phyloP scores from a whole-genome alignment of 2,329 filamentous ascomycete genomes.

The Ophiocordyceps sinensis region DNA sequence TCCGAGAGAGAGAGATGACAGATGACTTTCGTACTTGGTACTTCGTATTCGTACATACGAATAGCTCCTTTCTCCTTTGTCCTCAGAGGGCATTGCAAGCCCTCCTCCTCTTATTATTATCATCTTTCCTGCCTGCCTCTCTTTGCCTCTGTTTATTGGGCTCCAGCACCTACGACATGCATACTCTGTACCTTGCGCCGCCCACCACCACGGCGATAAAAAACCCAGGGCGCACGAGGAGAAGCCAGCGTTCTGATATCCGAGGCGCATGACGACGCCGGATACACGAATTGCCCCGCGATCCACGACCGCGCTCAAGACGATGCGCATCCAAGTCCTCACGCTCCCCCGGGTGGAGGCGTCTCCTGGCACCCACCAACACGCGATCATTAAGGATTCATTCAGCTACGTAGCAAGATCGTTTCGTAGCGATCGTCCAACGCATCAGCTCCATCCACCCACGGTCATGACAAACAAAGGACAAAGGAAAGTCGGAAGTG shows the following conservation, averaged over 20 bases:
- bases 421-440: conserved; percentile 22
- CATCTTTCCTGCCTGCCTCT: no score
- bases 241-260: background rate
- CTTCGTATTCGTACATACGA: background rate
- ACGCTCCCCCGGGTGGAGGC: no score
- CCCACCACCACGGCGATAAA: background rate
- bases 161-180: no score
- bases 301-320: background rate
- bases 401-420: conserved; percentile 21
- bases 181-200: background rate
- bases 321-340: no score
- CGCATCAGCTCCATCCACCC: conserved; percentile 20
- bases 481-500: conserved; percentile 24
- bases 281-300: background rate
- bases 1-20: background rate
- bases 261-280: background rate
- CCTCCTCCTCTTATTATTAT: no score
- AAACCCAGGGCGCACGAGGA: background rate
- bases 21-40: background rate
- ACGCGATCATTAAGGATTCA: conserved; percentile 14
- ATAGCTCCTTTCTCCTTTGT: no score
- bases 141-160: no score
- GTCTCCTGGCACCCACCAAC: background rate
- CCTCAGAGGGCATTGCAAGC: no score
- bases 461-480: conserved; percentile 22